Evolutionary conservation across 345 rosid genomes (phyloP).

Genomic region (Geranium brycei): DNA sequence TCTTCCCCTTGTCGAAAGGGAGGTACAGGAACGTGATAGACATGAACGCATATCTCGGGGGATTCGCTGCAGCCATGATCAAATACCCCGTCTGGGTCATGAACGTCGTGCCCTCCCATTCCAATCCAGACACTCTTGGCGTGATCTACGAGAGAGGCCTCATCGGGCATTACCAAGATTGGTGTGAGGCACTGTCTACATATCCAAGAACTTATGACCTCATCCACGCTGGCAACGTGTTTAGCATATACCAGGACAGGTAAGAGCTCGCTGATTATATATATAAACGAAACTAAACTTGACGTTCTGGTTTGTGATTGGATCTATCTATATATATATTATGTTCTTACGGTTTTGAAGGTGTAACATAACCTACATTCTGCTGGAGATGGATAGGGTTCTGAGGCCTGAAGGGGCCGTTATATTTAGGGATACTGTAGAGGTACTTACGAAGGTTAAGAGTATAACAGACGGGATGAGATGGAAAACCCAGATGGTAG

Average conservation of each 20-base stretch:
- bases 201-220: constrained; percentile 97
- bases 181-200: constrained; percentile 96
- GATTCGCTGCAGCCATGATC: constrained; percentile 63
- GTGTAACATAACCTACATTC: constrained; percentile 27
- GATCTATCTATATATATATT: too few species aligned
- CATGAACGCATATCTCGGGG: constrained; percentile 54
- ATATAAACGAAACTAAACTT: neutral
- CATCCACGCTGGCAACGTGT: constrained; percentile 72
- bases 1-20: constrained; percentile 44
- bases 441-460: constrained; percentile 59
- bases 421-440: constrained; percentile 83
- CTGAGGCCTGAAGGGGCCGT: constrained; percentile 94
- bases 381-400: constrained; percentile 94
- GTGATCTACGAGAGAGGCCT: constrained; percentile 71
- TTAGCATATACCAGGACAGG: constrained; percentile 76
- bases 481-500: constrained; percentile 69
- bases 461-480: constrained; percentile 68
- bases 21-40: constrained; percentile 40
- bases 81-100: constrained; percentile 83
- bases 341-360: neutral
- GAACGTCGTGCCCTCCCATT: constrained; percentile 70
- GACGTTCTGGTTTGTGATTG: neutral
- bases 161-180: constrained; percentile 79
- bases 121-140: constrained; percentile 71
- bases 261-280: constrained; percentile 11